Conservation (phyloP, 768 basidiomycete genomes). For the Naganishia antarctica region DNA sequence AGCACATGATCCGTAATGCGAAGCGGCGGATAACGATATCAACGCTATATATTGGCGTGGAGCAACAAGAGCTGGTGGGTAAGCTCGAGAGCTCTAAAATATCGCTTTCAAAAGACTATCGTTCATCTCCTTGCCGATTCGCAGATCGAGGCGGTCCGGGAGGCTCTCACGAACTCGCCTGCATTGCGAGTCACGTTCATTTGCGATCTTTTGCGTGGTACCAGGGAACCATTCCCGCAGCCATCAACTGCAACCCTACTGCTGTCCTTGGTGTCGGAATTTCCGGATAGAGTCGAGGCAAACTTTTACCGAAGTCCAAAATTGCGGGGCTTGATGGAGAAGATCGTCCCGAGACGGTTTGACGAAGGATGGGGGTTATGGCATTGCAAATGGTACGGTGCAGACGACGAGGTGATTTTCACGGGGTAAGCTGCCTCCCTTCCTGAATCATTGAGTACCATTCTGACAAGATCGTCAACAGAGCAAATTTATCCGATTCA, state of each 20-base stretch:
- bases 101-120: neutral
- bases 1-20: slow-evolving; percentile 60
- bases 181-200: slow-evolving; percentile 65
- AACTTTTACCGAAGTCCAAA: slow-evolving; percentile 84
- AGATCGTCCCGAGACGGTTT: slow-evolving; percentile 79
- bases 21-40: slow-evolving; percentile 78
- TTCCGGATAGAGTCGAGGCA: slow-evolving; percentile 67
- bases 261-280: slow-evolving; percentile 66
- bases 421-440: slow-evolving; percentile 63
- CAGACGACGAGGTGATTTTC: slow-evolving; percentile 85
- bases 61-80: slow-evolving; percentile 73
- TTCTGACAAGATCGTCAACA: slow-evolving; percentile 44
- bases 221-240: slow-evolving; percentile 51
- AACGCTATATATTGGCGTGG: slow-evolving; percentile 44
- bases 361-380: slow-evolving; percentile 99
- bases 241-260: slow-evolving; percentile 56
- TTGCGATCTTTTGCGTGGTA: slow-evolving; percentile 64
- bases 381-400: slow-evolving; percentile 95
- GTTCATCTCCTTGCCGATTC: slow-evolving; percentile 11
- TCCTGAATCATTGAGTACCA: neutral
- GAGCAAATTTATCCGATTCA: slow-evolving; percentile 85
- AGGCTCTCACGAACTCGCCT: slow-evolving; percentile 59
- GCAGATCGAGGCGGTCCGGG: slow-evolving; percentile 66
- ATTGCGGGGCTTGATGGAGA: slow-evolving; percentile 66
- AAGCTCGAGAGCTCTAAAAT: neutral